Base-by-base conservation (phyloP, 257 asterid genomes). In the Nemophila menziesii region DNA sequence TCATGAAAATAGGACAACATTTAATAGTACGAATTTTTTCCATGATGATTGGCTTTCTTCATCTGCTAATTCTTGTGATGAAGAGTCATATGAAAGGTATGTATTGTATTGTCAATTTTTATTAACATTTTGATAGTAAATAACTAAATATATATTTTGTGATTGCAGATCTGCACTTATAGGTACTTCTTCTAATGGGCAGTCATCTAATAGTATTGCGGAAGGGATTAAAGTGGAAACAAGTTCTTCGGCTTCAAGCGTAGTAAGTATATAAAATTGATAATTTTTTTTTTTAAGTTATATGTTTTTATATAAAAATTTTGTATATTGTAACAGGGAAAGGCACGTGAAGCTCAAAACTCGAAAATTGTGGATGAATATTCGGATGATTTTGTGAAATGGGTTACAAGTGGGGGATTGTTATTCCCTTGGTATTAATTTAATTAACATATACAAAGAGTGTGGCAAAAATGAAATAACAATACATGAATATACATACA, bases 1-100 rank as follows among this genome's bases (percentile, higher is more conserved):
- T 37, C 66, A 56, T 42, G 86, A 66, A 18, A 73, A 56, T 20
- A 68, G 77, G 23, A 80, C 68, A 51, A 62, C 83, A 27, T 61
- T 65, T 4, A 69, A 67, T 60, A 79, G 77, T 39, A 78, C 96
- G 22, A 90, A 90, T 67, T 90, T 90, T 69, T 66, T 85, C 24
- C 81, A 78, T 49, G 60, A 71, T 19, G 99, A 85, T 44, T 73
- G 86, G 83, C 71, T 90, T 44, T 85, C 99, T 57, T 77, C 94
- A n/a, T 77, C 93, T 16, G 92, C 87, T 17, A 81, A 85, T 61
- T 90, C 96, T 5, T 77, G 92, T 37, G 99, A 90, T 54, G 99
- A 85, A 38, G 92, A 80, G 17, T 54, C 71, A 14, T 78, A 54
- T 11, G 94, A 79, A 48, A 72, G 94, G 98, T 90, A 2, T 39